Evolutionary conservation across 768 basidiomycete species (phyloP).

Genomic region (Boletus rubropictus): DNA sequence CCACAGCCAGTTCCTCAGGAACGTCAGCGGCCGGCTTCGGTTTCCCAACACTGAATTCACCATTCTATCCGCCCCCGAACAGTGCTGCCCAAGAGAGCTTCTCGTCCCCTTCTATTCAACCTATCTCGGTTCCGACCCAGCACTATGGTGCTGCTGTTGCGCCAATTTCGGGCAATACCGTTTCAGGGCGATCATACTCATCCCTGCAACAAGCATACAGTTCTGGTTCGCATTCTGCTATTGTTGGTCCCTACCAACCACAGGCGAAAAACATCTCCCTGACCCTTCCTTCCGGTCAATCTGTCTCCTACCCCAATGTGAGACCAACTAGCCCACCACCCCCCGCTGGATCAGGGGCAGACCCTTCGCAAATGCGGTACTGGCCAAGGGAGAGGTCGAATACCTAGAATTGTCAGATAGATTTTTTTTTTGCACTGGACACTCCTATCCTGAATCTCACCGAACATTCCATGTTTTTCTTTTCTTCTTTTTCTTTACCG

Average conservation of each 20-base stretch:
- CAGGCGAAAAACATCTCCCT: constrained; percentile 21
- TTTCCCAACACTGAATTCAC: constrained; percentile 52
- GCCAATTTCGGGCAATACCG: constrained; percentile 17
- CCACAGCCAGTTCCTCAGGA: constrained; percentile 19
- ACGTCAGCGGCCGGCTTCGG: constrained; percentile 23
- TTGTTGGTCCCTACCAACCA: constrained; percentile 19
- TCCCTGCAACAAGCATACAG: constrained; percentile 25
- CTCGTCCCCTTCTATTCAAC: constrained; percentile 29
- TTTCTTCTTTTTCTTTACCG: neutral
- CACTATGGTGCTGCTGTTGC: constrained; percentile 25
- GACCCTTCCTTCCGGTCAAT: constrained; percentile 19
- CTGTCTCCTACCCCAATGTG: constrained; percentile 24
- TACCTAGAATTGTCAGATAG: constrained; percentile 9
- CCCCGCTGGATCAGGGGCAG: constrained; percentile 25
- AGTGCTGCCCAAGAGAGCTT: constrained; percentile 30
- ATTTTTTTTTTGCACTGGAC: constrained; percentile 15
- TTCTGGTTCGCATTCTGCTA: constrained; percentile 14
- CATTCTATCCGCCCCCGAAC: constrained; percentile 47
- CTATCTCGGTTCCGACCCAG: constrained; percentile 26
- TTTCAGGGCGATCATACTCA: constrained; percentile 25
- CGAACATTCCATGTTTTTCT: constrained; percentile 1
- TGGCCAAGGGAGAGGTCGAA: constrained; percentile 23
- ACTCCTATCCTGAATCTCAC: constrained; percentile 4
- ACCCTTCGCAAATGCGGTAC: constrained; percentile 24
- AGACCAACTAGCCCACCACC: constrained; percentile 21